phyloP scores from a whole-genome alignment of 108 stramenopile species.

The Fistulifera pelliculosa region DNA sequence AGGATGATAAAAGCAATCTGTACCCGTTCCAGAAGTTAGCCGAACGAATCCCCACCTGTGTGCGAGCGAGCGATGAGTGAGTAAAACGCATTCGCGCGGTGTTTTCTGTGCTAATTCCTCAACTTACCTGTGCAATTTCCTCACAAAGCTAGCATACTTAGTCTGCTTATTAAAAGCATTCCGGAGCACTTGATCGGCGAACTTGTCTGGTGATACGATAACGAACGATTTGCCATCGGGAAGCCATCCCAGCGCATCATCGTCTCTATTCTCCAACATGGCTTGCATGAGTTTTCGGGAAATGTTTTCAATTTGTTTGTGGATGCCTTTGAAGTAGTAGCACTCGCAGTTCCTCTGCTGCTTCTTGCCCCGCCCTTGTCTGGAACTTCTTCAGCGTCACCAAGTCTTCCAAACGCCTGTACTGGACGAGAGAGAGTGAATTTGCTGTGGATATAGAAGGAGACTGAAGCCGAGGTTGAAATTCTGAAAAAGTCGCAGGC shows the following conservation, averaged over 20 bases:
- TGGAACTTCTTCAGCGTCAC: background rate
- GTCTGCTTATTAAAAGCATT: conserved; percentile 24
- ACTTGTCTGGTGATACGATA: conserved; percentile 29
- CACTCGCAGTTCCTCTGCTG: background rate
- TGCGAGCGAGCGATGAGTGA: no score
- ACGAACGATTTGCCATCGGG: conserved; percentile 57
- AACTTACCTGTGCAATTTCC: conserved; percentile 43
- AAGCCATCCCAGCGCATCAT: conserved; percentile 41
- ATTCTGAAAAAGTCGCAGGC: background rate
- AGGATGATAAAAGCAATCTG: conserved; percentile 52
- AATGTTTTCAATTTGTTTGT: conserved; percentile 17
- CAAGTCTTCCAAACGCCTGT: background rate
- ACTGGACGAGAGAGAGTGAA: background rate
- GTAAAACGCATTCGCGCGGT: no score
- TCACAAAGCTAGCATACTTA: conserved; percentile 43
- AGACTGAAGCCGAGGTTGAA: background rate
- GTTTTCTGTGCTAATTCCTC: no score
- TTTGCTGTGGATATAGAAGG: background rate
- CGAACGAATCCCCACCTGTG: conserved; percentile 47
- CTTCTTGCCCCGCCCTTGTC: background rate
- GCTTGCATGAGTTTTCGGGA: conserved; percentile 36
- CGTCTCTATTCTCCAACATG: conserved; percentile 21
- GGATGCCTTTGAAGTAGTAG: background rate
- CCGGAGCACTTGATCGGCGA: conserved; percentile 25
- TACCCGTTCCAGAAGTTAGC: conserved; percentile 42